Percentiles rank a stretch among this genome's conserved stretches.
phyloP scores from a whole-genome alignment of 2,329 filamentous ascomycete genomes.

The Aspergillus calidoustus region DNA sequence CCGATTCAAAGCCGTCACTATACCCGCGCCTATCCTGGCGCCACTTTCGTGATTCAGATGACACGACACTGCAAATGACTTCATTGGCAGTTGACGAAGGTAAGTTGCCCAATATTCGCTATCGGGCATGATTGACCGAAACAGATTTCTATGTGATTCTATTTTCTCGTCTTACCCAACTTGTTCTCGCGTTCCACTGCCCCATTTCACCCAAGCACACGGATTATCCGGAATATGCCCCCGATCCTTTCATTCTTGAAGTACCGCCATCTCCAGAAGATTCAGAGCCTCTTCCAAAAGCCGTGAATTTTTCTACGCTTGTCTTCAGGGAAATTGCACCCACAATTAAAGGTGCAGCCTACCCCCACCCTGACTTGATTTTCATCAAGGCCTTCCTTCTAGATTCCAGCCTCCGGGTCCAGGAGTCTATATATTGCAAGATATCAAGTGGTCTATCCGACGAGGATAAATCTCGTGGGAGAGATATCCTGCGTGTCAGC shows the following conservation, averaged over 20 bases:
- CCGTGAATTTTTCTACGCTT: constrained; percentile 35
- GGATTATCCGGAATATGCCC: constrained; percentile 28
- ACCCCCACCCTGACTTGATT: constrained; percentile 27
- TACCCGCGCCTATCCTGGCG: constrained; percentile 52
- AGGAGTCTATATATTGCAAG: constrained; percentile 39
- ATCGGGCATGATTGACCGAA: not conserved
- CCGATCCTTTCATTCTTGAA: constrained; percentile 41
- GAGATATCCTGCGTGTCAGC: constrained; percentile 29
- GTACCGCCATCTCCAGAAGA: constrained; percentile 28
- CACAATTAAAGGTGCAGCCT: constrained; percentile 19
- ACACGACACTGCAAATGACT: constrained; percentile 54
- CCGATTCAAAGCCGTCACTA: constrained; percentile 35
- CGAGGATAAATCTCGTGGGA: constrained; percentile 21
- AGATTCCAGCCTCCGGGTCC: constrained; percentile 37
- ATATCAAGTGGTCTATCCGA: constrained; percentile 16
- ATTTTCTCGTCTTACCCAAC: constrained; percentile 44
- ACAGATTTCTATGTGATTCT: constrained; percentile 45
- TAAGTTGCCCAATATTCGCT: constrained; percentile 26
- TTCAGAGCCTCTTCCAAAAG: constrained; percentile 12
- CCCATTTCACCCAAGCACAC: constrained; percentile 28
- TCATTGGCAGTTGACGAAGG: constrained; percentile 38
- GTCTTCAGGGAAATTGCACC: constrained; percentile 38
- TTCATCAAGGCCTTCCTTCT: constrained; percentile 45
- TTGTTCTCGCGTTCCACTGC: constrained; percentile 41
- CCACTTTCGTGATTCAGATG: constrained; percentile 60